Evolutionary conservation across 2,329 filamentous ascomycete genomes (phyloP), one percentile per base, ranked within the genome.

Genomic region (Hymenoscyphus linearis): DNA sequence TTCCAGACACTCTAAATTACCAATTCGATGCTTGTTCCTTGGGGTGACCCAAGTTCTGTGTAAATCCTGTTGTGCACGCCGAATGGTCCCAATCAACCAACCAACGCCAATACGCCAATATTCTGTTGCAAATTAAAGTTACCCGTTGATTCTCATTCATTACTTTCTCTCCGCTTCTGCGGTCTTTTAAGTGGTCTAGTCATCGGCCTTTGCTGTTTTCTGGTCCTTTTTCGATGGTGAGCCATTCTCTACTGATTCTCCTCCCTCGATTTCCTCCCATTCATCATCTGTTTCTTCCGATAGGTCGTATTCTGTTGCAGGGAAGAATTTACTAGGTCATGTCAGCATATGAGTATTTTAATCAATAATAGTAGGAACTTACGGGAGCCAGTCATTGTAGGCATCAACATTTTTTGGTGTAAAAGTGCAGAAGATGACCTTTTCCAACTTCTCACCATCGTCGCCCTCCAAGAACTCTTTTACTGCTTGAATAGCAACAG

Each of bases 391-490:
- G 26, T 82, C 25, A 57, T 86, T 79, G 73, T 98, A 98, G 0
- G 89, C 87, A 44, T 77, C 75, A 62, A 89, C 84, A 69, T 98
- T 93, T 75, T 93, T 93, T 58, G 79, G 74, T 72, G 89, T 80
- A 74, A 96, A 97, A 16, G 87, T 90, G 70, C 93, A 93, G 76
- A 98, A 96, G 18, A 96, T 81, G 13, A 98, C 83, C 67, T 85
- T 84, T 52, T 91, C 84, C 34, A 97, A 74, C 68, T 79, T 82
- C 25, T 71, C 61, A 1, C 78, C 79, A 13, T 77, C 69, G 4
- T 77, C 68, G 4, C 75, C 72, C 18, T 80, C 78, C n/a, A 88
- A 69, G 64, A 85, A 87, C 37, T 76, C 71, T 59, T 81, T 79
- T 10, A 87, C 81, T 1, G 82, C 75, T 35, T 81, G 77, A 58